These are phyloP conservation scores for Porphyra umbilicalis DNA, from an alignment of 31 red algal species.

Conservation along the genomic window DNA sequence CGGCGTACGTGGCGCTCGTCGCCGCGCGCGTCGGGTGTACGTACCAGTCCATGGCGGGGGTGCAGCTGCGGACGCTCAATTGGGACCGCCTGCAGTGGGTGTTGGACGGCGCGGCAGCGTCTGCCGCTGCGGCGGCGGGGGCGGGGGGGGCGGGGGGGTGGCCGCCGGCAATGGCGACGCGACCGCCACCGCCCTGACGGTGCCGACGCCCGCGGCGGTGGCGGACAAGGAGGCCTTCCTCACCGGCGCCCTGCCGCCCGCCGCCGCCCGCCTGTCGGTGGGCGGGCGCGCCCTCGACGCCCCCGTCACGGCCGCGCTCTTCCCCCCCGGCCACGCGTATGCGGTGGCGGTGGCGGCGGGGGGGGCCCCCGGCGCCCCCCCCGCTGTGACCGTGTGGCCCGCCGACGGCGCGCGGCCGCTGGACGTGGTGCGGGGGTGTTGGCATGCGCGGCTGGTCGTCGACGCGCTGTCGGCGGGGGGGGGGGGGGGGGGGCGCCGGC, in stretches of 20 bases:
- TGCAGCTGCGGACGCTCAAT: constrained; percentile 59
- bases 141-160: constrained; percentile 11
- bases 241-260: background rate
- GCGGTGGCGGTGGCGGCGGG: background rate
- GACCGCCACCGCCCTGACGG: background rate
- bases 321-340: background rate
- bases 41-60: constrained; percentile 29
- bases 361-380: background rate
- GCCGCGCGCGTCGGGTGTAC: constrained; percentile 40
- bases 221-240: background rate
- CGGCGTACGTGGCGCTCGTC: constrained; percentile 16
- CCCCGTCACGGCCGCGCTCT: background rate
- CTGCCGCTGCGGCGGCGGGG: constrained; percentile 2
- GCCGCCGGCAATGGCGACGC: background rate
- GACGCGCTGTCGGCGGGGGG: background rate
- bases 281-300: background rate
- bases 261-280: background rate
- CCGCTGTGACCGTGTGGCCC: background rate
- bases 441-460: background rate
- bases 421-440: background rate
- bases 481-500: background rate
- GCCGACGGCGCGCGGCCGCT: background rate
- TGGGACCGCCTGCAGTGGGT: constrained; percentile 31
- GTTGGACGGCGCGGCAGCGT: constrained; percentile 8
- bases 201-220: background rate